Evolutionary conservation across 257 asterid genomes (phyloP).

Genomic region (Solanum tarijense): DNA sequence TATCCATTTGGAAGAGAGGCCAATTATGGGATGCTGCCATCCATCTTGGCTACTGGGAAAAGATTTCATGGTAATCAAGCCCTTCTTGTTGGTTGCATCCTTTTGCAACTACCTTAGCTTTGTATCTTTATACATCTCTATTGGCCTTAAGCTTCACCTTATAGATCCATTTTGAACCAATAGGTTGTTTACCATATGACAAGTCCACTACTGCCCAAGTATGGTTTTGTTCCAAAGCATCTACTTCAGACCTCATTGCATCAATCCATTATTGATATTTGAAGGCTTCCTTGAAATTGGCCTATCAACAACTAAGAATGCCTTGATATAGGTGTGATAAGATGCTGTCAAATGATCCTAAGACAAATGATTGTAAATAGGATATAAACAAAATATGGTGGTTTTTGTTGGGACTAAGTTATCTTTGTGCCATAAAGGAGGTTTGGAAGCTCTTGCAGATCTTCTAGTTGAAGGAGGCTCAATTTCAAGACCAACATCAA

Average conservation of each 20-base stretch:
- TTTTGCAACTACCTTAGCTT: background rate
- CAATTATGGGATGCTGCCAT: too few species aligned
- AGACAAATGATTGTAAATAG: background rate
- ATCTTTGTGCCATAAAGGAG: too few species aligned
- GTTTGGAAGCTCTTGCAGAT: too few species aligned
- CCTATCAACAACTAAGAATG: background rate
- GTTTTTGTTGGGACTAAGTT: background rate
- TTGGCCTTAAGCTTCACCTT: background rate
- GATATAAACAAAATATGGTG: background rate
- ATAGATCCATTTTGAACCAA: too few species aligned
- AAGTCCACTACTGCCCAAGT: background rate
- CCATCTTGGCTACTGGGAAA: too few species aligned
- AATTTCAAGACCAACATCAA: too few species aligned
- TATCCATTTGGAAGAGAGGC: too few species aligned
- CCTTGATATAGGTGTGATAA: background rate
- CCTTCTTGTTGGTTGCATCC: background rate
- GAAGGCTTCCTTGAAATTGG: background rate
- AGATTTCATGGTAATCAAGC: background rate
- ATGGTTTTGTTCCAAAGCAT: background rate
- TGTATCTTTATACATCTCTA: too few species aligned
- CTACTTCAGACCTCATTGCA: too few species aligned
- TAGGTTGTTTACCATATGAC: too few species aligned
- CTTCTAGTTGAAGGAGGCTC: too few species aligned
- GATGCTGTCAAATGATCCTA: rapidly evolving
- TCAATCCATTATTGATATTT: background rate